phyloP scores from a whole-genome alignment of 495 filamentous ascomycete species.

The Jackrogersella minutella region DNA sequence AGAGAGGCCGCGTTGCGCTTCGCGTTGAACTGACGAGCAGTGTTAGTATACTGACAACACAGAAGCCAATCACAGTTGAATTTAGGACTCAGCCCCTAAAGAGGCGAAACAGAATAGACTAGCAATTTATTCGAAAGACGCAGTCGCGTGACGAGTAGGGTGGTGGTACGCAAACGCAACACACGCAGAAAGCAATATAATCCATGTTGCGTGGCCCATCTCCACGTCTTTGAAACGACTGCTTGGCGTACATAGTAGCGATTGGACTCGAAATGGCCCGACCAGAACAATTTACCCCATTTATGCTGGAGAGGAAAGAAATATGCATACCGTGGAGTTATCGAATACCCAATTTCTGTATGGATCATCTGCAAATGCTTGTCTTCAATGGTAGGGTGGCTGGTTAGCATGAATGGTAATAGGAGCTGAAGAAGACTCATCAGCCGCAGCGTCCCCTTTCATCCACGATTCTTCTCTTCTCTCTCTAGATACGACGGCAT shows the following conservation, averaged over 20 bases:
- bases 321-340: constrained; percentile 59
- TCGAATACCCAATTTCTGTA: constrained; percentile 70
- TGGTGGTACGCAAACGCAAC: not conserved
- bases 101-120: constrained; percentile 13
- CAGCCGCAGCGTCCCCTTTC: constrained; percentile 22
- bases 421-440: constrained; percentile 16
- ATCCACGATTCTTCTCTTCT: not conserved
- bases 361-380: constrained; percentile 71
- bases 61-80: constrained; percentile 3
- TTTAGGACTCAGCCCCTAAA: not conserved
- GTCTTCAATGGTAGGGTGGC: constrained; percentile 54
- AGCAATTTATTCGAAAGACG: not conserved
- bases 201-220: constrained; percentile 14
- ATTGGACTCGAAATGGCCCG: not conserved
- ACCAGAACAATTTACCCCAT: not conserved
- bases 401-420: constrained; percentile 25
- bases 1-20: constrained; percentile 69
- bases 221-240: constrained; percentile 26
- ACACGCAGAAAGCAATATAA: not conserved
- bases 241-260: constrained; percentile 19
- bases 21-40: constrained; percentile 55
- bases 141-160: not conserved
- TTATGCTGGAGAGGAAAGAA: not conserved
- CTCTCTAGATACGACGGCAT: constrained; percentile 2
- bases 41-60: constrained; percentile 8